Conservation (phyloP, 371 early-diverging fungal species). For the Lichtheimia hyalospora region DNA sequence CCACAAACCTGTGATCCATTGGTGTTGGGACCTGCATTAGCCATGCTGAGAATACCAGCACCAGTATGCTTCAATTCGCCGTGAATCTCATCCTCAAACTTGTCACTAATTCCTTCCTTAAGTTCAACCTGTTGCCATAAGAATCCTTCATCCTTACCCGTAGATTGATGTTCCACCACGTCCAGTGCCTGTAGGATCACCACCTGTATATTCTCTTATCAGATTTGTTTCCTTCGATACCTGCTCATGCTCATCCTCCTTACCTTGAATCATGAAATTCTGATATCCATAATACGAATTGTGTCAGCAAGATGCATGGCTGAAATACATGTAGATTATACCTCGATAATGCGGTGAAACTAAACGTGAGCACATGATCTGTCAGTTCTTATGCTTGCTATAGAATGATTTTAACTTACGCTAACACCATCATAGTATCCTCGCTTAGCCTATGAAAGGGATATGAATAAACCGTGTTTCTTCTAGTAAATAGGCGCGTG, state of each 20-base stretch:
- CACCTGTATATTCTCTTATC: slow-evolving; percentile 20
- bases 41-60: slow-evolving; percentile 83
- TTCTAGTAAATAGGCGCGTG: no score
- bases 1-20: slow-evolving; percentile 77
- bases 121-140: neutral
- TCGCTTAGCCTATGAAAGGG: slow-evolving; percentile 48
- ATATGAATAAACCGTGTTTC: no score
- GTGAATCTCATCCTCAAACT: slow-evolving; percentile 80
- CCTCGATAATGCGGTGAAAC: slow-evolving; percentile 83
- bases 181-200: slow-evolving; percentile 64
- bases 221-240: neutral
- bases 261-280: slow-evolving; percentile 86
- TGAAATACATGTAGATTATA: slow-evolving; percentile 19
- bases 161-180: slow-evolving; percentile 71
- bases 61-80: slow-evolving; percentile 75
- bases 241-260: neutral
- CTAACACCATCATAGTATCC: slow-evolving; percentile 71
- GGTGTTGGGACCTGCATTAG: slow-evolving; percentile 83
- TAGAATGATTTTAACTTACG: slow-evolving; percentile 37
- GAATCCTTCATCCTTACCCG: slow-evolving; percentile 45
- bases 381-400: neutral
- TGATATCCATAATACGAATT: slow-evolving; percentile 8
- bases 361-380: slow-evolving; percentile 8
- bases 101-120: slow-evolving; percentile 33
- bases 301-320: neutral